Conservation (phyloP, 768 basidiomycete genomes). For the Cyathus striatus region DNA sequence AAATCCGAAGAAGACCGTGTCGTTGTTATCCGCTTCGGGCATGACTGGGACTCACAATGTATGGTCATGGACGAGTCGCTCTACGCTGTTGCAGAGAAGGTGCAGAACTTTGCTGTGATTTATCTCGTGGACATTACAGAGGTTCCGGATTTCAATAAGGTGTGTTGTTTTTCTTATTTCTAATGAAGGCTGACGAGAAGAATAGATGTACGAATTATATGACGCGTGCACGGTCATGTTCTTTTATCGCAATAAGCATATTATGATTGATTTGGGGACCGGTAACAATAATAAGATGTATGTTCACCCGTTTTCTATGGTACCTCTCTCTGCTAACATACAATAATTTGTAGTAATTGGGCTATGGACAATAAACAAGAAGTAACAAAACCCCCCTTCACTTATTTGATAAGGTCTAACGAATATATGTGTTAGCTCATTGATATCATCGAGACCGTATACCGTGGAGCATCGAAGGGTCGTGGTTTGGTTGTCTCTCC, state of each 20-base stretch:
- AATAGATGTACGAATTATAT: constrained; percentile 1
- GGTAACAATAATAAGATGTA: constrained; percentile 99
- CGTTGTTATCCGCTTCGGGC: constrained; percentile 92
- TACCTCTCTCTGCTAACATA: constrained; percentile 6
- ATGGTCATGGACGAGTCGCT: constrained; percentile 99
- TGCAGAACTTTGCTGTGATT: constrained; percentile 98
- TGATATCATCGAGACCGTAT: constrained; percentile 98
- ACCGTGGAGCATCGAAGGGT: constrained; percentile 95
- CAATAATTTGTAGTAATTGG: constrained; percentile 72
- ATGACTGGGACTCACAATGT: constrained; percentile 88
- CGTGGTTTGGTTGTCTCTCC: constrained; percentile 98
- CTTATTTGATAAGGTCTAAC: neutral
- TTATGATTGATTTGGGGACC: too few species aligned
- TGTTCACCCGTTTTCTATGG: constrained; percentile 21
- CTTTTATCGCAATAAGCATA: constrained; percentile 82
- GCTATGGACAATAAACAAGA: constrained; percentile 98
- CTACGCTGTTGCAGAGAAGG: constrained; percentile 87
- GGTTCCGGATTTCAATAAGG: constrained; percentile 99
- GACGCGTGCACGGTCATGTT: too few species aligned
- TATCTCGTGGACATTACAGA: constrained; percentile 94
- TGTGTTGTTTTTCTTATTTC: constrained; percentile 23
- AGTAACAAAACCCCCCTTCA: constrained; percentile 53
- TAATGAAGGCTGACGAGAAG: neutral
- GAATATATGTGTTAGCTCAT: too few species aligned
- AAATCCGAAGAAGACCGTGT: constrained; percentile 96